Evolutionary conservation across 768 basidiomycete genomes (phyloP), one percentile per base, ranked within the genome.

Genomic region (Podaxis sp.): DNA sequence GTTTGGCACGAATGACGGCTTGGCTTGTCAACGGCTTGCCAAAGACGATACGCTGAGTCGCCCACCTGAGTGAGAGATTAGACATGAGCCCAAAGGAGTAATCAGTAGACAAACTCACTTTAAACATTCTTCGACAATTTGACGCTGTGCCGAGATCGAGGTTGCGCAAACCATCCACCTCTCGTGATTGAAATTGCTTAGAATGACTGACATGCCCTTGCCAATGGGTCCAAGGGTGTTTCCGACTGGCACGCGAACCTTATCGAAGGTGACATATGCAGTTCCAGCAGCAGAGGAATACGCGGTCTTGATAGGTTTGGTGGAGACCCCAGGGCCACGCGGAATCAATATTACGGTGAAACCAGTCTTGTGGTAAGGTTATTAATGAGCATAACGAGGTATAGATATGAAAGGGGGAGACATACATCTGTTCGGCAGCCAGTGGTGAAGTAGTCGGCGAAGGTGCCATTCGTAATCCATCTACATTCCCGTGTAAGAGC

Each of bases 241-340:
- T 50, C 88, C 83, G 8, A 91, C 80, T 0, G 96, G 94, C 0
- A 96, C 94, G 56, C 91, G 89, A 65, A 86, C 80, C 65, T 88
- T 85, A 71, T 93, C 85, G 69, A 94, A 95, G 0, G 83, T 89
- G 29, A 96, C 86, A 68, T 85, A 94, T 3, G 90, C 89, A 0
- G 95, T 98, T 5, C 96, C 96, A 2, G 96, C 96, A 0, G 90
- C 89, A 2, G 91, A 72, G 0, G 96, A 98, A 75, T 98, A 98
- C 0, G 91, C 84, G 0, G 96, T 98, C 77, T 94, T 95, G 76
- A 98, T 91, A 24, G 87, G 86, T 69, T 90, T 94, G 4, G 96
- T 97, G 56, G 87, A 84, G 61, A 98, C 83, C 4, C 82, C 85
- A 47, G 88, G 85, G 13, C 82, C 83, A 51, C 93, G 84, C 41